These are phyloP conservation scores for Edaphochlamys debaryana DNA, from an alignment of 139 green algal genomes.

Conservation along the genomic window DNA sequence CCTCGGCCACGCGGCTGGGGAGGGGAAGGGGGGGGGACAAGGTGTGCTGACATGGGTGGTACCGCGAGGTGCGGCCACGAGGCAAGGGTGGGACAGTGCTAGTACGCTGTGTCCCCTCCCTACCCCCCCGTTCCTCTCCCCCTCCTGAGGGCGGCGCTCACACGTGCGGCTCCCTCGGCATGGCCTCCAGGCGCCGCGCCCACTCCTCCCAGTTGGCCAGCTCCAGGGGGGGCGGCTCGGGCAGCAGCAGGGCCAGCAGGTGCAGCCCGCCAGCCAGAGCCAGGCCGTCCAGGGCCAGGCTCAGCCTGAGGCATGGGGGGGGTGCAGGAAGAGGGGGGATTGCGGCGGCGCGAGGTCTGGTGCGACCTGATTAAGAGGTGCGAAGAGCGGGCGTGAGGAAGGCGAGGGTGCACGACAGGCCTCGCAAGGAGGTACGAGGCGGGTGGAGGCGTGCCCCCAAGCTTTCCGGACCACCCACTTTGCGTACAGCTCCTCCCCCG, in stretches of 20 bases:
- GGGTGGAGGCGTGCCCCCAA: no score
- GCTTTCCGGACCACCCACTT: no score
- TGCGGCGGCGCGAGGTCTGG: no score
- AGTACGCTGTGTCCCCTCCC: no score
- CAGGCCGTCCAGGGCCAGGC: conserved; percentile 14
- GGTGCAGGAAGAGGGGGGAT: not conserved
- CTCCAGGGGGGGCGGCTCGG: conserved; percentile 39
- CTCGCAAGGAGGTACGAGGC: no score
- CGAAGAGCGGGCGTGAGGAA: not conserved
- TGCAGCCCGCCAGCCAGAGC: conserved; percentile 49
- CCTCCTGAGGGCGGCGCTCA: not conserved
- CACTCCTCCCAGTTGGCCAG: conserved; percentile 54
- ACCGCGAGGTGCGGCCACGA: not conserved
- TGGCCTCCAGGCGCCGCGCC: conserved; percentile 12
- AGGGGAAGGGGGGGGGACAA: not conserved
- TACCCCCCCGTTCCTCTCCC: not conserved
- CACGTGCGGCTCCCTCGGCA: conserved; percentile 28
- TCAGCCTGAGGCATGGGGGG: conserved; percentile 9
- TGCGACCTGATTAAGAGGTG: no score
- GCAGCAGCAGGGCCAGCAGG: conserved; percentile 45
- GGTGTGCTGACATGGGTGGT: not conserved
- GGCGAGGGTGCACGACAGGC: no score
- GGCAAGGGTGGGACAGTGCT: no score
- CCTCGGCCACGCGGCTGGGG: conserved; percentile 29
- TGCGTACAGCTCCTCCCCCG: conserved; percentile 55